phyloP scores from a whole-genome alignment of 768 basidiomycete genomes.

The Glaciozyma antarctica region DNA sequence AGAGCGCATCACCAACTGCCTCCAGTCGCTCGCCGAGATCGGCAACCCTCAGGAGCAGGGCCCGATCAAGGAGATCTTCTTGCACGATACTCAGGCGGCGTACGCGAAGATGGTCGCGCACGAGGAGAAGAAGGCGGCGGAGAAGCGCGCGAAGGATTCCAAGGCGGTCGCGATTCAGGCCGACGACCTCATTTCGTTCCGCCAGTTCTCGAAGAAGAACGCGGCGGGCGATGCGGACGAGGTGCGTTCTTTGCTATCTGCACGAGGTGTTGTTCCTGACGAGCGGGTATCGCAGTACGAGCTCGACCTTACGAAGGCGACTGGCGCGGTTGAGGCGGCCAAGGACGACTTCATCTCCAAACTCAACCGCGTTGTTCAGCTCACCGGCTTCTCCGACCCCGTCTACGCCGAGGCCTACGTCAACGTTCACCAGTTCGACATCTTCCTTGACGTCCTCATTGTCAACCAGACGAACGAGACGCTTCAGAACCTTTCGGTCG shows the following conservation, averaged over 20 bases:
- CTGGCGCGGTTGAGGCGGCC: conserved; percentile 61
- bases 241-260: conserved; percentile 35
- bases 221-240: conserved; percentile 57
- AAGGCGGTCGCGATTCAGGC: conserved; percentile 71
- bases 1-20: conserved; percentile 92
- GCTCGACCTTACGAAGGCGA: conserved; percentile 77
- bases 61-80: conserved; percentile 48
- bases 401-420: conserved; percentile 97
- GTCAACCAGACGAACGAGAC: conserved; percentile 94
- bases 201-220: conserved; percentile 89
- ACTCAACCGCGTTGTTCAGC: conserved; percentile 29
- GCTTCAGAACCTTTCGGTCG: conserved; percentile 88
- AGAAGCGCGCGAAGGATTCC: conserved; percentile 74
- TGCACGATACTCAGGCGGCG: conserved; percentile 72
- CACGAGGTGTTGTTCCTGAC: no score
- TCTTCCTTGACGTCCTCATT: conserved; percentile 84
- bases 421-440: conserved; percentile 95
- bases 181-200: conserved; percentile 82
- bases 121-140: conserved; percentile 87
- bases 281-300: conserved; percentile 54
- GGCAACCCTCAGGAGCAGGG: conserved; percentile 41
- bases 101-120: conserved; percentile 92
- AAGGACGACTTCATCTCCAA: conserved; percentile 44
- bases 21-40: conserved; percentile 73
- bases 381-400: conserved; percentile 84